These are phyloP conservation scores for Plectranthus barbatus DNA, from an alignment of 257 asterid species.

Conservation along the genomic window DNA sequence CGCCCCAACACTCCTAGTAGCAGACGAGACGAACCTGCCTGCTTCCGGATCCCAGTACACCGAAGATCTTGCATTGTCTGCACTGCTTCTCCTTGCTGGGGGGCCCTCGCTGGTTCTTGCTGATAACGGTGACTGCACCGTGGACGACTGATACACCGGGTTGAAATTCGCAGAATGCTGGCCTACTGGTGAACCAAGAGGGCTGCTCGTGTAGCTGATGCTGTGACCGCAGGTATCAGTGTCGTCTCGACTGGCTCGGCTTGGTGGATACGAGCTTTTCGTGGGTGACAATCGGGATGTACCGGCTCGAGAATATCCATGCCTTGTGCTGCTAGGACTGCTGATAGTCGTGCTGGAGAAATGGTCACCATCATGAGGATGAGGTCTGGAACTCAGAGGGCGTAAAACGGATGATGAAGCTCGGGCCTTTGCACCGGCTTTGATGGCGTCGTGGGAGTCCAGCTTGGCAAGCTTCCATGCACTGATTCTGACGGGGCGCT, in stretches of 20 bases:
- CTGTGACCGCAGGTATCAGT: constrained; percentile 60
- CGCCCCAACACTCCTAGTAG: constrained; percentile 33
- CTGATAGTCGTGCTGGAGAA: constrained; percentile 53
- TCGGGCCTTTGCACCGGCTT: constrained; percentile 90
- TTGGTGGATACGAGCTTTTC: constrained; percentile 74
- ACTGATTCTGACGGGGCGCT: constrained; percentile 77
- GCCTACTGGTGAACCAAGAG: constrained; percentile 45
- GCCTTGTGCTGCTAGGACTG: constrained; percentile 67
- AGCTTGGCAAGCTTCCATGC: constrained; percentile 95
- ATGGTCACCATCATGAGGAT: constrained; percentile 46
- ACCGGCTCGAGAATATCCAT: constrained; percentile 51
- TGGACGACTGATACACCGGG: constrained; percentile 52
- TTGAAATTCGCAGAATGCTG: constrained; percentile 43
- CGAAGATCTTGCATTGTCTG: constrained; percentile 43
- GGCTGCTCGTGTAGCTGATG: constrained; percentile 80
- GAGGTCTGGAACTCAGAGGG: constrained; percentile 54
- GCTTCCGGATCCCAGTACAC: constrained; percentile 88
- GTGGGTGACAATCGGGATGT: constrained; percentile 52
- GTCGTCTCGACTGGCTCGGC: constrained; percentile 77
- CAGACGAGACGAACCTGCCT: constrained; percentile 60
- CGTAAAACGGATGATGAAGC: constrained; percentile 90
- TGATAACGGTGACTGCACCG: constrained; percentile 48
- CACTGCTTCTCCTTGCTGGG: constrained; percentile 30
- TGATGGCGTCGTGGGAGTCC: constrained; percentile 75
- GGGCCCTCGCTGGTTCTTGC: constrained; percentile 23